Conservation (phyloP, 805 yeast species). For the Vanderwaltozyma polyspora region DNA sequence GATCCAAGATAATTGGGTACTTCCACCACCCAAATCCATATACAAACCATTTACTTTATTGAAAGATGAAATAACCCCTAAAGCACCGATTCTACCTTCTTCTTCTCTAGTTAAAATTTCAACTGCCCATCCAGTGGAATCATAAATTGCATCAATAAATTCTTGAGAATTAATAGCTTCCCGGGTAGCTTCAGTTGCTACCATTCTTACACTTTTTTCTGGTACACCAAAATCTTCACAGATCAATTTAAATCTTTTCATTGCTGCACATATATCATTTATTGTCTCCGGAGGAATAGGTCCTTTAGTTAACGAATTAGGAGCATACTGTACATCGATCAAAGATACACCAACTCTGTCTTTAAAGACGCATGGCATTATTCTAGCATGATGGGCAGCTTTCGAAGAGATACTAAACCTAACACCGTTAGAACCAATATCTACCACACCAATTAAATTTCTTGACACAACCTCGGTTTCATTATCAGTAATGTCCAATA, state of each 20-base stretch:
- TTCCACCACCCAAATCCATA: constrained; percentile 67
- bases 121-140: constrained; percentile 59
- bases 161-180: constrained; percentile 55
- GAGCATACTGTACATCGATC: constrained; percentile 46
- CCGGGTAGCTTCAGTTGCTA: constrained; percentile 67
- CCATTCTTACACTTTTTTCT: constrained; percentile 46
- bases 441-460: constrained; percentile 55
- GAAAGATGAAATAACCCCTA: constrained; percentile 66
- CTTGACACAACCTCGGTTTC: constrained; percentile 50
- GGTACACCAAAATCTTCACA: constrained; percentile 69
- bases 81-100: constrained; percentile 58
- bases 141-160: constrained; percentile 42
- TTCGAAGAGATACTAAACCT: constrained; percentile 62
- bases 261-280: constrained; percentile 47
- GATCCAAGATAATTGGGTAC: constrained; percentile 62
- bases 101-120: constrained; percentile 47
- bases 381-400: constrained; percentile 59
- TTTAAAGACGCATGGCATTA: constrained; percentile 68
- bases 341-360: constrained; percentile 62
- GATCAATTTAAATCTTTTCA: constrained; percentile 55
- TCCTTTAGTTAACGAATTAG: constrained; percentile 30
- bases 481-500: constrained; percentile 18
- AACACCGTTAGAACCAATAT: constrained; percentile 68
- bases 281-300: constrained; percentile 52
- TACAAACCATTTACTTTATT: constrained; percentile 55